Percentiles rank a stretch among this genome's conserved stretches.
Evolutionary conservation across 2,329 filamentous ascomycete genomes (phyloP).

Genomic region (Paraconiothyrium brasiliense): DNA sequence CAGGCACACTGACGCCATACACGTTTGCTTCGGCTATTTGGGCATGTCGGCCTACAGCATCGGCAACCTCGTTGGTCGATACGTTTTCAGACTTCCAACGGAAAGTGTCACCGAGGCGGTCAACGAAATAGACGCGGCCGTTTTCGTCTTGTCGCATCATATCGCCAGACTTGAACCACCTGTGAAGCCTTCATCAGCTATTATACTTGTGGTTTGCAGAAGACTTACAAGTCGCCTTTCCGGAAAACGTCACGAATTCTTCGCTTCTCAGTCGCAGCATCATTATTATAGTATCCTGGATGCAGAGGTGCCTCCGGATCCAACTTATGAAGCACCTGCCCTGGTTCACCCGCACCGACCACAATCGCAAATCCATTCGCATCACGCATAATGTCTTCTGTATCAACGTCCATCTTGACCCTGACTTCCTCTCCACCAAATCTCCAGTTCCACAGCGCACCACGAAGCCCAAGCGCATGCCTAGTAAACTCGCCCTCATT

Average conservation of each 20-base stretch:
- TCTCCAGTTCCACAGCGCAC: constrained; percentile 46
- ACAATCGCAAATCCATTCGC: constrained; percentile 45
- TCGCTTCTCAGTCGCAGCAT: constrained; percentile 40
- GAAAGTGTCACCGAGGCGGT: constrained; percentile 52
- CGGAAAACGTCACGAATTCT: constrained; percentile 47
- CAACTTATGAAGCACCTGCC: constrained; percentile 46
- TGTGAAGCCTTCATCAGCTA: constrained; percentile 13
- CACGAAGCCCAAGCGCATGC: constrained; percentile 45
- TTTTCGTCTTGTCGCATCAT: constrained; percentile 48
- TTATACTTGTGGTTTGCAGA: neutral
- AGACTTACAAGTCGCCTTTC: constrained; percentile 50
- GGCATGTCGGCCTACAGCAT: constrained; percentile 52
- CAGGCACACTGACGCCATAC: constrained; percentile 56
- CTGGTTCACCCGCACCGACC: constrained; percentile 44
- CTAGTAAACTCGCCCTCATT: constrained; percentile 47
- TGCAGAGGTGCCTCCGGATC: constrained; percentile 34
- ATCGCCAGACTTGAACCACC: constrained; percentile 52
- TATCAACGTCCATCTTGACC: constrained; percentile 52
- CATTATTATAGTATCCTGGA: constrained; percentile 49
- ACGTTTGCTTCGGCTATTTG: constrained; percentile 56
- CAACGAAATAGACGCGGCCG: constrained; percentile 50
- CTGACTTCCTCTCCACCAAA: constrained; percentile 40
- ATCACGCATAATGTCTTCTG: constrained; percentile 49
- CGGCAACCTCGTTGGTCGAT: constrained; percentile 57
- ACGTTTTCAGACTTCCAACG: constrained; percentile 58